These are phyloP conservation scores for Mycena indigotica DNA, from an alignment of 768 basidiomycete species.

Conservation along the genomic window DNA sequence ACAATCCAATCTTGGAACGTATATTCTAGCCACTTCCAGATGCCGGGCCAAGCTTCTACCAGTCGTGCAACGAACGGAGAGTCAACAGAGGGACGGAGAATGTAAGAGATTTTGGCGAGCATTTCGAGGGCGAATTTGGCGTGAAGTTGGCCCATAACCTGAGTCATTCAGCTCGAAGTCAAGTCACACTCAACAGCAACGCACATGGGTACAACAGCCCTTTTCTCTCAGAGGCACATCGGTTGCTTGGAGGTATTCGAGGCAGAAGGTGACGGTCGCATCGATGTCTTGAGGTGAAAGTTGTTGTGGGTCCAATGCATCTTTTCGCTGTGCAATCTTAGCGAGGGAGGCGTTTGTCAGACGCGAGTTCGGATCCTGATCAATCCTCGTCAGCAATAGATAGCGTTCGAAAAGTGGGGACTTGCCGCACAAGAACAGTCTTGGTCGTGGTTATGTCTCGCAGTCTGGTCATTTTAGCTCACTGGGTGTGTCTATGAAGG, in stretches of 20 bases:
- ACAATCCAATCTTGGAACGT: slow-evolving; percentile 20
- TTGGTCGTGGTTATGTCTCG: neutral
- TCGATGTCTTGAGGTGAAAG: slow-evolving; percentile 14
- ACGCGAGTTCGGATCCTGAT: slow-evolving; percentile 16
- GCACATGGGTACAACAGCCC: slow-evolving; percentile 8
- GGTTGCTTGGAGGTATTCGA: slow-evolving; percentile 14
- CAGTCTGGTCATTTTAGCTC: neutral
- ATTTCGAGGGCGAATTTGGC: slow-evolving; percentile 14
- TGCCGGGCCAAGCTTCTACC: slow-evolving; percentile 17
- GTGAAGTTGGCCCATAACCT: slow-evolving; percentile 17
- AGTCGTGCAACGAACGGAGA: slow-evolving; percentile 12
- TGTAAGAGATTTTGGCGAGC: slow-evolving; percentile 14
- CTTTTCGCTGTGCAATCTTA: neutral
- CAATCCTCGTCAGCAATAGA: neutral
- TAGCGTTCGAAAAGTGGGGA: neutral
- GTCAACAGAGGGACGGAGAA: slow-evolving; percentile 12
- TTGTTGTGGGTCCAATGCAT: slow-evolving; percentile 6
- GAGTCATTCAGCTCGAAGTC: neutral
- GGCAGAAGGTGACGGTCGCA: slow-evolving; percentile 4
- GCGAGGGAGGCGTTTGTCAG: slow-evolving; percentile 16
- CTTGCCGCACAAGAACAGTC: neutral
- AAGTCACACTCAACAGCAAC: neutral
- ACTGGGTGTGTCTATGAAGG: neutral
- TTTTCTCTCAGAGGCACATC: slow-evolving; percentile 18
- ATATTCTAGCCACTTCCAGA: slow-evolving; percentile 19